A percentile compares a stretch with the other conserved stretches of the same genome.
Evolutionary conservation across 257 asterid species (phyloP).

Genomic region (Primulina huaijiensis): DNA sequence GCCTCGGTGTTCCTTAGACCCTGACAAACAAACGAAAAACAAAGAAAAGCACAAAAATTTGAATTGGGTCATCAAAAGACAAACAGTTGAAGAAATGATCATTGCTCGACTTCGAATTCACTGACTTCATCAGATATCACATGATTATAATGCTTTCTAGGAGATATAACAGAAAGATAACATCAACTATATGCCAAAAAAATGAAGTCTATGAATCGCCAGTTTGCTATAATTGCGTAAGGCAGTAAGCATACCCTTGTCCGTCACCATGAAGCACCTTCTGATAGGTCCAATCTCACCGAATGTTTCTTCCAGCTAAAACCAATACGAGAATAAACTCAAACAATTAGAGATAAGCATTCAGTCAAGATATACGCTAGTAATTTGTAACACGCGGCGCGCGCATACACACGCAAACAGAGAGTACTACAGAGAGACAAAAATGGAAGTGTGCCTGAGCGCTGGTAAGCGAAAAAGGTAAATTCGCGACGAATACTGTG

Average conservation of each 20-base stretch:
- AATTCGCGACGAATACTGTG: slow-evolving; percentile 73
- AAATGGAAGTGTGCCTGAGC: slow-evolving; percentile 46
- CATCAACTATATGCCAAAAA: neutral
- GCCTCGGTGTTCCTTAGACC: slow-evolving; percentile 83
- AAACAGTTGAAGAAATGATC: neutral
- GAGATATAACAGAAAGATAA: neutral
- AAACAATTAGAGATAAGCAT: slow-evolving; percentile 13
- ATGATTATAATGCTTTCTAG: neutral
- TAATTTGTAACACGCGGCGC: neutral
- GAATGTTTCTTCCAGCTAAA: slow-evolving; percentile 81
- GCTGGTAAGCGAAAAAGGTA: slow-evolving; percentile 72
- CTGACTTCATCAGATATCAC: neutral
- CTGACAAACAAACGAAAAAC: slow-evolving; percentile 35
- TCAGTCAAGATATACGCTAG: neutral
- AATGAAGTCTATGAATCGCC: neutral
- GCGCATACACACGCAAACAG: neutral
- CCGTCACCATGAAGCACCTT: slow-evolving; percentile 81
- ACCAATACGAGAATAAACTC: slow-evolving; percentile 6
- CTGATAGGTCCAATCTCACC: slow-evolving; percentile 94
- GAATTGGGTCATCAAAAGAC: neutral
- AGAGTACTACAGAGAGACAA: slow-evolving; percentile 4
- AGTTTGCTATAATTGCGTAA: neutral
- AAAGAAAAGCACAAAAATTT: slow-evolving; percentile 9
- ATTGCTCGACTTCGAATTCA: slow-evolving; percentile 3
- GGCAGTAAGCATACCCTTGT: slow-evolving; percentile 55